phyloP scores from a whole-genome alignment of 2,329 filamentous ascomycete species.

The Ophiostoma sp. region DNA sequence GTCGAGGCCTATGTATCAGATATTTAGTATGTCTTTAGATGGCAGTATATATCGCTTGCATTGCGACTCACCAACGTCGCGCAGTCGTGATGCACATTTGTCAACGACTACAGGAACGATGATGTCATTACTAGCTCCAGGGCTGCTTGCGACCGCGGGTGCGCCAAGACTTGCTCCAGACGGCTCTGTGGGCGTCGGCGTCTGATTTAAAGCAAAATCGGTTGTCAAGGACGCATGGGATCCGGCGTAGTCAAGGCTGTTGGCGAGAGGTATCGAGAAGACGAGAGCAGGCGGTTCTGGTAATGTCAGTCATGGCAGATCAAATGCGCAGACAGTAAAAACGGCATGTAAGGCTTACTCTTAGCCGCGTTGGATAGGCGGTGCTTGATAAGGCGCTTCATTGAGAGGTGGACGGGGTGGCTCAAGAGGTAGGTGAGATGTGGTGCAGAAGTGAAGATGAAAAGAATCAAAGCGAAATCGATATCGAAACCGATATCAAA shows the following conservation, averaged over 20 bases:
- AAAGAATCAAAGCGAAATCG: background rate
- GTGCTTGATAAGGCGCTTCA: conserved; percentile 10
- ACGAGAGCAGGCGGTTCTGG: conserved; percentile 13
- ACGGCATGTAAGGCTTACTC: background rate
- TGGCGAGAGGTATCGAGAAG: conserved; percentile 7
- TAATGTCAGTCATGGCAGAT: no score
- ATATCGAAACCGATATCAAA: background rate
- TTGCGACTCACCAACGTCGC: background rate
- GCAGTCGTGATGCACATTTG: conserved; percentile 5
- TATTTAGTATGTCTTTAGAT: no score
- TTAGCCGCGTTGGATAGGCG: conserved; percentile 1
- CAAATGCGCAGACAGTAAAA: background rate
- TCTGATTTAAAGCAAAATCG: background rate
- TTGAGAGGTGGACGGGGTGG: background rate
- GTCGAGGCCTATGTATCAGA: background rate
- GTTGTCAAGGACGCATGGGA: background rate
- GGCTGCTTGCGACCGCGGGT: background rate
- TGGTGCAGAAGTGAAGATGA: background rate
- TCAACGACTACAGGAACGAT: conserved; percentile 12
- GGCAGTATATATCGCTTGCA: no score
- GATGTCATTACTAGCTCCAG: background rate
- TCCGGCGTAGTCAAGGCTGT: conserved; percentile 9
- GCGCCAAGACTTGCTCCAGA: background rate
- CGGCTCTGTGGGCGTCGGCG: background rate
- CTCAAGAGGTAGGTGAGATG: no score